Base-by-base conservation (phyloP, 306 rosid species). In the Quillaja saponaria region DNA sequence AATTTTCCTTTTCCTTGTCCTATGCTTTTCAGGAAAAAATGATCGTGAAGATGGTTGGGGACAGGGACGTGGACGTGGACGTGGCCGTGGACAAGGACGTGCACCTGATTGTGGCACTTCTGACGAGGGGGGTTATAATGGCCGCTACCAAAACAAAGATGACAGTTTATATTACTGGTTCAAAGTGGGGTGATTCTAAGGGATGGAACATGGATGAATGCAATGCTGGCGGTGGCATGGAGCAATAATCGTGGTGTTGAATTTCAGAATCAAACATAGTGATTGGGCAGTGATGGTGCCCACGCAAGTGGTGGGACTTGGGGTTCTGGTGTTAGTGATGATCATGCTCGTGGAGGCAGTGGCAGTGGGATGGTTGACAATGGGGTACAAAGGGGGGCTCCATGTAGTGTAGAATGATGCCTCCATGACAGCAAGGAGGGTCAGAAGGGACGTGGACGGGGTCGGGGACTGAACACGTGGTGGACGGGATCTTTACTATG, bases 21-120 rank as follows among this genome's bases (percentile, higher is more conserved):
- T 42, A 49, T 64, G 64, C 34, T 49, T 63, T 37, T 48, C 18
- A 79, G 83, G 37, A 20, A 16, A 41, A 67, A 74, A 66, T 70
- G 59, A 51, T 8, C 11, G 10, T 12, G 77, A 80, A 13, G 39
- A 58, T 44, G 69, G 52, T 17, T 35, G 69, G 17, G 68, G 68
- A 8, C 49, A 13, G 15, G 51, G 73, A 6, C 18, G 62, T 0
- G 62, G 71, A 0, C 53, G 54, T 44, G 14, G 54, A 10, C 3
- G n/a, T 49, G 40, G 53, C 0, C 53, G 53, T 48, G 53, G 53
- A 0, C 28, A 10, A 8, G 53, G 53, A 0, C 25, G 13, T 14
- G 53, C 17, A 0, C 31, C 9, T 14, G 53, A 18, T 0, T 18
- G 4, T 48, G 53, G 28, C 0, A 10, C 0, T n/a, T 4, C 18